These are phyloP conservation scores for Poterioochromonas sp. DNA, from an alignment of 352 stramenopile genomes.

Conservation along the genomic window DNA sequence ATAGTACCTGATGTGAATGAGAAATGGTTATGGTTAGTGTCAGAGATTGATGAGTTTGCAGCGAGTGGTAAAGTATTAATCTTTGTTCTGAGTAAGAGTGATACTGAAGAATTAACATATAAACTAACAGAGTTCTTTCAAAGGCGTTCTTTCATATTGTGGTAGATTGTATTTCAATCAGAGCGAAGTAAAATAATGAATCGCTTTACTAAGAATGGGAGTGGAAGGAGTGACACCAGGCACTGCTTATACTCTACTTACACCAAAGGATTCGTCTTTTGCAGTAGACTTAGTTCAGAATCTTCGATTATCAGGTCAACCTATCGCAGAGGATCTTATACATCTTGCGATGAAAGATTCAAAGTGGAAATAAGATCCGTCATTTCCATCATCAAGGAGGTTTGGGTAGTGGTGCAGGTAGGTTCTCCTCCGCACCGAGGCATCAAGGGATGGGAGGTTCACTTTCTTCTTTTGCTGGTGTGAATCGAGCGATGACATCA, in stretches of 20 bases:
- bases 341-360: not conserved
- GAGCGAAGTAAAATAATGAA: slow-evolving; percentile 86
- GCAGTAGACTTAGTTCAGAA: slow-evolving; percentile 66
- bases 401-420: no score
- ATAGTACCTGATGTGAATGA: not conserved
- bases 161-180: slow-evolving; percentile 62
- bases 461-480: not conserved
- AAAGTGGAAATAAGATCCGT: no score
- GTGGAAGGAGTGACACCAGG: slow-evolving; percentile 62
- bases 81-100: slow-evolving; percentile 7
- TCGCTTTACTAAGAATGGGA: slow-evolving; percentile 85
- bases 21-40: slow-evolving; percentile 11
- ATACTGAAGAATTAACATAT: not conserved
- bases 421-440: no score
- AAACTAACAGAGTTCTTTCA: not conserved
- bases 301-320: slow-evolving; percentile 63
- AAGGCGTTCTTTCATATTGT: not conserved
- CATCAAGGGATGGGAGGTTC: no score
- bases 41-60: not conserved
- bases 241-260: slow-evolving; percentile 68
- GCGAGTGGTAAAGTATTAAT: slow-evolving; percentile 21
- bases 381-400: no score
- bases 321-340: slow-evolving; percentile 25
- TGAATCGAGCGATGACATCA: not conserved
- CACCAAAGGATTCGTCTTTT: slow-evolving; percentile 59